phyloP scores from a whole-genome alignment of 495 filamentous ascomycete species.

The Aspergillus bertholletiae region DNA sequence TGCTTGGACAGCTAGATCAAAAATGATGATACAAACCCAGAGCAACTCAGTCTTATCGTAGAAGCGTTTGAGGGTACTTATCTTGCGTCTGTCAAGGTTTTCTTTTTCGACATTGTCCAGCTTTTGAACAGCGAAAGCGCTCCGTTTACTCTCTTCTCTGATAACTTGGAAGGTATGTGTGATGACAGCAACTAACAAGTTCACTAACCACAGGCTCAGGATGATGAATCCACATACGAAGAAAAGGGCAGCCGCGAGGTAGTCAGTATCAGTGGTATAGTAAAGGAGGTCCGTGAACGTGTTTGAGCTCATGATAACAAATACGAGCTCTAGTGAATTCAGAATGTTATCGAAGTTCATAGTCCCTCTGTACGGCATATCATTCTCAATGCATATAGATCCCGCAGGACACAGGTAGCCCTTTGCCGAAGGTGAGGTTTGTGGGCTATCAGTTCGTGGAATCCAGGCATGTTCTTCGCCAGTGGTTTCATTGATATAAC shows the following conservation, averaged over 20 bases:
- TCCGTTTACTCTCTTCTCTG: slow-evolving; percentile 89
- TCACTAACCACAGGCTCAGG: slow-evolving; percentile 94
- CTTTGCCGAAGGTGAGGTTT: slow-evolving; percentile 55
- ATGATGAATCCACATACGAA: slow-evolving; percentile 86
- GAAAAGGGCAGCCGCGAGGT: slow-evolving; percentile 77
- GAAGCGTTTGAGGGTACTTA: slow-evolving; percentile 58
- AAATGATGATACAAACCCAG: slow-evolving; percentile 79
- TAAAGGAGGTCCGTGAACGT: slow-evolving; percentile 95
- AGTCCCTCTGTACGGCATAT: slow-evolving; percentile 80
- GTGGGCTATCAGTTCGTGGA: slow-evolving; percentile 34
- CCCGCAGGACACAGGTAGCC: slow-evolving; percentile 86
- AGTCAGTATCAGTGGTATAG: slow-evolving; percentile 86
- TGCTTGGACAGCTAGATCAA: slow-evolving; percentile 70
- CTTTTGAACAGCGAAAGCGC: slow-evolving; percentile 82
- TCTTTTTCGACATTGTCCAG: slow-evolving; percentile 43
- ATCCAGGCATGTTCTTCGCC: slow-evolving; percentile 65
- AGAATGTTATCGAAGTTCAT: slow-evolving; percentile 94
- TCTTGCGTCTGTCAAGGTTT: slow-evolving; percentile 31
- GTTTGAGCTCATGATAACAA: slow-evolving; percentile 97
- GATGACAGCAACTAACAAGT: slow-evolving; percentile 95
- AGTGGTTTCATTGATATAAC: slow-evolving; percentile 61
- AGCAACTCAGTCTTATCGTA: slow-evolving; percentile 71
- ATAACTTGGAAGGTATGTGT: slow-evolving; percentile 99
- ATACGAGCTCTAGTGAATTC: slow-evolving; percentile 90
- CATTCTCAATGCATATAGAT: slow-evolving; percentile 75